Percentiles rank a stretch among this genome's conserved stretches.
Evolutionary conservation across 371 early-diverging fungal genomes (phyloP).

Genomic region (Mucor saturninus): DNA sequence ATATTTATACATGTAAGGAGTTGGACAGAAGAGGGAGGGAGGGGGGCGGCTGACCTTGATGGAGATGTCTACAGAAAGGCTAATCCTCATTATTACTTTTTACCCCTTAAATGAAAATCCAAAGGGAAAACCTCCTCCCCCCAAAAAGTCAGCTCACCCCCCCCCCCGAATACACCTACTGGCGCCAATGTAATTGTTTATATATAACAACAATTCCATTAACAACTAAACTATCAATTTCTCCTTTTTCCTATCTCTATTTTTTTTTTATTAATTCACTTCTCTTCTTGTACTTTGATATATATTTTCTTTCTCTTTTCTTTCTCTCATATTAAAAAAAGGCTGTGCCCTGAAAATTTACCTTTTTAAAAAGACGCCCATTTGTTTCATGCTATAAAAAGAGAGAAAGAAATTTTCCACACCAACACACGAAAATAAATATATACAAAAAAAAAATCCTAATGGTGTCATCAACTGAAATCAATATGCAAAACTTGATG

Average conservation of each 20-base stretch:
- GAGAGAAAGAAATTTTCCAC: not conserved
- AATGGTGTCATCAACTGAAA: slow-evolving; percentile 17
- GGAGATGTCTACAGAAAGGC: no score
- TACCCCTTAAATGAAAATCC: no score
- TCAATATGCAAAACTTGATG: slow-evolving; percentile 24
- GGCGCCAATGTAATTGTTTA: not conserved
- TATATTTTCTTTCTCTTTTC: not conserved
- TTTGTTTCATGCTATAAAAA: not conserved
- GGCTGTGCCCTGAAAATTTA: slow-evolving; percentile 12
- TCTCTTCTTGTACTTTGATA: not conserved
- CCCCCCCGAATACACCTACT: not conserved
- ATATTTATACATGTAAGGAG: no score
- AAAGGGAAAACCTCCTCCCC: no score
- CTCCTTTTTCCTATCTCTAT: slow-evolving; percentile 6
- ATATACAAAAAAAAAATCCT: not conserved
- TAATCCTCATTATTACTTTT: no score
- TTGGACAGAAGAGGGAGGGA: no score
- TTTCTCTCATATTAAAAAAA: not conserved
- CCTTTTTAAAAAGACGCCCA: no score
- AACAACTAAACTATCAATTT: slow-evolving; percentile 9
- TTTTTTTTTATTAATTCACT: slow-evolving; percentile 7
- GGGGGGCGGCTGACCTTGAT: no score
- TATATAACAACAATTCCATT: slow-evolving; percentile 8
- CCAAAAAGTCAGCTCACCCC: no score
- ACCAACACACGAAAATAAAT: not conserved